Conservation (phyloP, 2,329 filamentous ascomycete species). For the Calonectria hongkongensis region DNA sequence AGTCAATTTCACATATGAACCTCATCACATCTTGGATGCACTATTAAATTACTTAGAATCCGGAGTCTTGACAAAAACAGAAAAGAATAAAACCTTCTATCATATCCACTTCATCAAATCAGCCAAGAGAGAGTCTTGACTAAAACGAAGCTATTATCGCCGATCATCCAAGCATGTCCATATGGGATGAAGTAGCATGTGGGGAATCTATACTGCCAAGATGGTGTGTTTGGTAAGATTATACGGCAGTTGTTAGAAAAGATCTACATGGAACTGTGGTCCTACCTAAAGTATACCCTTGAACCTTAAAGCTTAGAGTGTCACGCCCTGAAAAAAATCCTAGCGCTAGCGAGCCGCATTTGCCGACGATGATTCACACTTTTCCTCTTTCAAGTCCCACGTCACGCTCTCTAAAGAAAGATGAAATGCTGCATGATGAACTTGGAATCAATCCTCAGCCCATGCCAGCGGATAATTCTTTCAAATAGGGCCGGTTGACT, state of each 20-base stretch:
- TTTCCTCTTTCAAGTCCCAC: neutral
- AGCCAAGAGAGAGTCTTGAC: neutral
- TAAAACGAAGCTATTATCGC: neutral
- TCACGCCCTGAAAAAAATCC: neutral
- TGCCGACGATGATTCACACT: neutral
- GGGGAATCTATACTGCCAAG: neutral
- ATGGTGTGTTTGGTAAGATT: neutral
- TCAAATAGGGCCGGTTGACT: too few relatives aligned
- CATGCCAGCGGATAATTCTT: neutral
- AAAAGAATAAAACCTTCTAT: too few relatives aligned
- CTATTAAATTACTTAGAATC: too few relatives aligned
- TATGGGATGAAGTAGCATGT: neutral
- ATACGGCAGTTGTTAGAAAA: neutral
- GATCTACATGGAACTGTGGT: constrained; percentile 13
- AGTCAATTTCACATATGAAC: too few relatives aligned
- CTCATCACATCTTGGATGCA: too few relatives aligned
- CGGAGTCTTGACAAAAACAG: too few relatives aligned
- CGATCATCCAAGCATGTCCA: neutral
- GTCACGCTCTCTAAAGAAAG: neutral
- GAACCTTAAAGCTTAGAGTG: neutral
- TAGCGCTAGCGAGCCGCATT: constrained; percentile 2
- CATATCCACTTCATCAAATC: neutral
- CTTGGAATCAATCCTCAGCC: neutral
- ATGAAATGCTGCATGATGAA: neutral
- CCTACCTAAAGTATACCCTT: neutral